Percentiles rank a stretch among this genome's conserved stretches.
These are phyloP conservation scores for Cadophora sp. DNA, from an alignment of 2,329 filamentous ascomycete species.

Conservation along the genomic window DNA sequence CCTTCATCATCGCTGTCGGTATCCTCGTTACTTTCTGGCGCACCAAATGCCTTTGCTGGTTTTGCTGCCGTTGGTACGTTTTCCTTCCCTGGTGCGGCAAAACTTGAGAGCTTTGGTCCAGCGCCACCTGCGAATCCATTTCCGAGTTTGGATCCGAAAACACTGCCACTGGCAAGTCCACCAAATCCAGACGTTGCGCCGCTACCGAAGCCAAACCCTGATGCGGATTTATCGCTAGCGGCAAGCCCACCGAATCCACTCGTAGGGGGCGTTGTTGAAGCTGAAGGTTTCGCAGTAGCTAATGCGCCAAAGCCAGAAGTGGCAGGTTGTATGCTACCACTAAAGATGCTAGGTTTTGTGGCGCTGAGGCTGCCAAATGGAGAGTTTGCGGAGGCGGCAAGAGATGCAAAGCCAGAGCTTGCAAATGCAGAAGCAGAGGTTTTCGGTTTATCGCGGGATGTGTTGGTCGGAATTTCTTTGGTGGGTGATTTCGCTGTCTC, in stretches of 20 bases:
- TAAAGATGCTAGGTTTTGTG: constrained; percentile 58
- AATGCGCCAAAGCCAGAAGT: constrained; percentile 56
- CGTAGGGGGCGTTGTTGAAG: constrained; percentile 36
- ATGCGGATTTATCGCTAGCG: constrained; percentile 44
- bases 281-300: constrained; percentile 45
- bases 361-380: constrained; percentile 66
- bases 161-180: constrained; percentile 49
- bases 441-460: constrained; percentile 43
- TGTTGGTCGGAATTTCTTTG: constrained; percentile 23
- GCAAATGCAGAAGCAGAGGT: constrained; percentile 70
- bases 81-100: constrained; percentile 67
- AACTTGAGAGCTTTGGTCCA: constrained; percentile 64
- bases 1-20: constrained; percentile 54
- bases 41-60: constrained; percentile 76
- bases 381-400: constrained; percentile 66
- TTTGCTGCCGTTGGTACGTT: constrained; percentile 60
- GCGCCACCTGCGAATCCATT: constrained; percentile 50
- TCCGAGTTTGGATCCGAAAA: constrained; percentile 50
- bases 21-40: constrained; percentile 70
- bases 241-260: constrained; percentile 53
- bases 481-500: constrained; percentile 20
- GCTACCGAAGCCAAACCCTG: constrained; percentile 45
- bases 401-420: constrained; percentile 70
- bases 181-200: constrained; percentile 44
- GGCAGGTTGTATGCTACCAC: constrained; percentile 45